Evolutionary conservation across 148 eudicot species (phyloP), one percentile per base, ranked within the genome.

Genomic region (Persicaria tinctoria): DNA sequence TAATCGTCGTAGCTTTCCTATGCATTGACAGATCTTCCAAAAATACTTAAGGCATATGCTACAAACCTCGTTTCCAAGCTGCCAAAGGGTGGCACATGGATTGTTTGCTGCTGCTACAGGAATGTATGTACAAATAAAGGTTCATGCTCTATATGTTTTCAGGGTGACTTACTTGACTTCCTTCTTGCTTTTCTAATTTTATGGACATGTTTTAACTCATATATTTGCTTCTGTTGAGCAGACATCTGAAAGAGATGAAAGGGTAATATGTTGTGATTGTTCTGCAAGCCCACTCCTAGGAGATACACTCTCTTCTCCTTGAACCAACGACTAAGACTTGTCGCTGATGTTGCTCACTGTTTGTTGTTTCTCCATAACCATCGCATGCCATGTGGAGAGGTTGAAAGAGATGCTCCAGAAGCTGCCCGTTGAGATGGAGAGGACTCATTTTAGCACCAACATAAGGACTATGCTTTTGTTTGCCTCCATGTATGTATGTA

Each of bases 61-160:
- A 90, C 96, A 70, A 94, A 91, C 86, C 88, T 94, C 73, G 91
- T 88, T 77, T 82, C 79, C 44, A 88, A 83, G 79, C 86, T 94
- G 80, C 98, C 98, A 8, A 94, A 89, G 80, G 97, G 97, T 53
- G 98, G 98, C 49, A 83, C 92, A 77, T 96, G 98, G 71, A 85
- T 94, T 80, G 96, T 20, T 94, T 75, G 98, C 98, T 75, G 98
- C 98, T 48, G 98, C 98, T 75, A 94, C 98, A 63, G 98, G 98
- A 78, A 91, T 88, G 90, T 97, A 94, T 86, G 97, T 97, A 71
- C 97, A 94, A 76, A 94, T 94, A 56, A 94, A 94, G 97, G 98
- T 93, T 77, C 73, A 46, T 3, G 10, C 64, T 55, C 4, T 48
- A 44, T 74, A 63, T 8, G 14, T 76, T 17, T 62, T 5, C 32